Percentiles rank a stretch among this genome's conserved stretches.
These are phyloP conservation scores for Sarocladium brachiariae DNA, from an alignment of 2,329 filamentous ascomycete genomes.

Conservation along the genomic window DNA sequence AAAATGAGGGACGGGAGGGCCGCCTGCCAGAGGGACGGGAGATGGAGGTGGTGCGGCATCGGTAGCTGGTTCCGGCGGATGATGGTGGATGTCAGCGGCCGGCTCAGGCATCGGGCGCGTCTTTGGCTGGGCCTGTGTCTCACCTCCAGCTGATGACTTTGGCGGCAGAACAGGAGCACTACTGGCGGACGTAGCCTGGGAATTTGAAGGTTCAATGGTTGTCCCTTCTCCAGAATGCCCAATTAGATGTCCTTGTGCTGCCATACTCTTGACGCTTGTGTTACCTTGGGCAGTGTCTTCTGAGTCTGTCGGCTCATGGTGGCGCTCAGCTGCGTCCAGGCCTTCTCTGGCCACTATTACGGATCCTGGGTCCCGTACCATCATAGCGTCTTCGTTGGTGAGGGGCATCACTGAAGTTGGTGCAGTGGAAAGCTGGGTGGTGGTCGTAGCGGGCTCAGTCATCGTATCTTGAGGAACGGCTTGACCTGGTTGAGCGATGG, in stretches of 20 bases:
- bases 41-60: slow-evolving; percentile 8
- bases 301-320: background rate
- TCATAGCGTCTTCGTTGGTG: background rate
- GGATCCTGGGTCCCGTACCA: background rate
- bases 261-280: background rate
- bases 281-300: background rate
- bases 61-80: slow-evolving; percentile 9
- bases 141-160: background rate
- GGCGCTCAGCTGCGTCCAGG: background rate
- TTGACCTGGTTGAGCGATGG: slow-evolving; percentile 6
- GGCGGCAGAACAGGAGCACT: background rate
- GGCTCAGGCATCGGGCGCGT: slow-evolving; percentile 3
- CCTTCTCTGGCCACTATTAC: background rate
- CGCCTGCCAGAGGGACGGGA: background rate
- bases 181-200: background rate
- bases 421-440: background rate
- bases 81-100: slow-evolving; percentile 1
- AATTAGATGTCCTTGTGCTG: background rate
- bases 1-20: slow-evolving; percentile 36
- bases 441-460: slow-evolving; percentile 1
- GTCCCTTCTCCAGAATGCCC: background rate
- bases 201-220: background rate
- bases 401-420: background rate
- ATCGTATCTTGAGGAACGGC: background rate
- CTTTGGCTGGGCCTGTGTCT: background rate